A percentile compares a stretch with the other conserved stretches of the same genome.
Conservation (phyloP, 192 early-diverging fungal genomes). For the Ambispora gerdemannii region DNA sequence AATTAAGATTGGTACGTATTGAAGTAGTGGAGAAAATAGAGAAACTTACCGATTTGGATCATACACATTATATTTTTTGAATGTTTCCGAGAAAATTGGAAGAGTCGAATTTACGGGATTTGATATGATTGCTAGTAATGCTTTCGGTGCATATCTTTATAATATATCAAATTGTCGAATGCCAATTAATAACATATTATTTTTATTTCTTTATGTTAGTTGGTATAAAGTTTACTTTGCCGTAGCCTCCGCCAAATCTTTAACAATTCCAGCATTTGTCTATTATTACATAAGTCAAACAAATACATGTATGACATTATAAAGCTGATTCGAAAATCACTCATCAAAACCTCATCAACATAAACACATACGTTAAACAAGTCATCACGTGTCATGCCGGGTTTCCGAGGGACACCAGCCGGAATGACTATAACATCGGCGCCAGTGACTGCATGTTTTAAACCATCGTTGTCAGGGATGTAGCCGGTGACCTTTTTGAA, state of each 20-base stretch:
- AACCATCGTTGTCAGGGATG: slow-evolving; percentile 42
- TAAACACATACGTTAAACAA: slow-evolving; percentile 73
- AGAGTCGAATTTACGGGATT: slow-evolving; percentile 99
- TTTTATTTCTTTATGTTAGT: too few species aligned
- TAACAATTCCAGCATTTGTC: slow-evolving; percentile 95
- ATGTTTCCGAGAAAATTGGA: slow-evolving; percentile 87
- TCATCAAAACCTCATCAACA: not conserved
- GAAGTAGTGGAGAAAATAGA: not conserved
- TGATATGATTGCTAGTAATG: slow-evolving; percentile 83
- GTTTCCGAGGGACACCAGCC: slow-evolving; percentile 97
- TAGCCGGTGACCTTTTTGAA: slow-evolving; percentile 46
- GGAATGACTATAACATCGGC: slow-evolving; percentile 82
- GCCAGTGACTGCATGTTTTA: slow-evolving; percentile 46
- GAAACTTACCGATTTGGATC: slow-evolving; percentile 62
- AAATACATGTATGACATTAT: not conserved
- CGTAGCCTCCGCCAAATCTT: slow-evolving; percentile 72
- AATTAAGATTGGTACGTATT: not conserved
- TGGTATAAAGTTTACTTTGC: slow-evolving; percentile 62
- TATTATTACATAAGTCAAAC: slow-evolving; percentile 38
- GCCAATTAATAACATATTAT: not conserved
- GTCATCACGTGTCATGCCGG: slow-evolving; percentile 98
- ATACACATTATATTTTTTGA: slow-evolving; percentile 85
- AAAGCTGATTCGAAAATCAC: not conserved
- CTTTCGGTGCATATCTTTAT: slow-evolving; percentile 61
- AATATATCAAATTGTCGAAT: not conserved